Base-by-base conservation (phyloP, 306 rosid species). In the Acmispon strigosus region DNA sequence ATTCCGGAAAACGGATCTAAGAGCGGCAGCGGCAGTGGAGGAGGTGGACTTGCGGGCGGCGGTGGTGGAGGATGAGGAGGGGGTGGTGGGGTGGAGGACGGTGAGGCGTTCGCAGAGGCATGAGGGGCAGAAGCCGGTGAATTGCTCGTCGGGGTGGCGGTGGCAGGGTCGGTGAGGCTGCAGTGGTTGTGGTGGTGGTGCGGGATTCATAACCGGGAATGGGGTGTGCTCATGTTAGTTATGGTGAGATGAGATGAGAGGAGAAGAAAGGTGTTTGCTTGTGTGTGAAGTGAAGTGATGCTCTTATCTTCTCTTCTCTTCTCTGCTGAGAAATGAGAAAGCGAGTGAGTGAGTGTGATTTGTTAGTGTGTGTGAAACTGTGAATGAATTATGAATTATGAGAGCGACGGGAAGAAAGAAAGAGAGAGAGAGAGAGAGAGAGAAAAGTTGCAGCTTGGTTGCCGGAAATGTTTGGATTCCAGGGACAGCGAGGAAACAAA, bases 101-200 rank as follows among this genome's bases (percentile, higher is more conserved):
- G 92, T 83, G 37, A 92, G 98, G 42, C 96, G 95, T 37, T 92
- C 98, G 92, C 95, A 92, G 78, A 92, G 98, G 90, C 98, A 92
- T 87, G 80, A 84, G 57, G 98, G 98, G 85, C 98, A 92, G 75
- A 92, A 92, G 62, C 96, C 96, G 1, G 98, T 89, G 90, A 92
- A 92, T 18, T 78, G 74, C 61, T 92, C 98, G 17, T 89, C 80
- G 0, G 98, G 96, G 76, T 92, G 98, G n/a, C 88, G 89, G 69
- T 54, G 79, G 47, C 98, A 92, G 73, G 86, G 94, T 2, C 89
- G 86, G 73, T 85, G 82, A 5, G 88, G 78, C 58, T 85, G 76
- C 14, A 48, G 66, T 10, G 47, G 66, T 60, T 19, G 66, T 2
- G 89, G 91, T 8, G 70, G 73, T 32, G 32, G 36, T 22, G 82